These are phyloP conservation scores for Candida jianshihensis DNA, from an alignment of 805 yeast species.

Conservation along the genomic window DNA sequence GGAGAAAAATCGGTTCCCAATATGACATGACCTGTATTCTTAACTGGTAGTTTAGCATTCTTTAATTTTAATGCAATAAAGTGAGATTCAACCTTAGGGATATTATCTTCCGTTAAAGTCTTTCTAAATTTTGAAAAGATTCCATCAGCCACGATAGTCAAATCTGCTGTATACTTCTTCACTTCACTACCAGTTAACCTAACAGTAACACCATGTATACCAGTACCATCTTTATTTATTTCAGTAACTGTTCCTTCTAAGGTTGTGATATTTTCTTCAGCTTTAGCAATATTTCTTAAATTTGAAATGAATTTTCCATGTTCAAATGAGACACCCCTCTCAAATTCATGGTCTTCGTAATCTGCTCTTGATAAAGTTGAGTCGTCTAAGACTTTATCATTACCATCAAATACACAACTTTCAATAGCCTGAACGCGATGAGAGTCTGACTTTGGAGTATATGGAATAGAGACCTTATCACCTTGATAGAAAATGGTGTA, in stretches of 20 bases:
- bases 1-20: constrained; percentile 79
- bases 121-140: constrained; percentile 89
- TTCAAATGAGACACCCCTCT: constrained; percentile 80
- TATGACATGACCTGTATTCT: constrained; percentile 83
- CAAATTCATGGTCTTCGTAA: constrained; percentile 53
- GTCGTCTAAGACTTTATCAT: constrained; percentile 48
- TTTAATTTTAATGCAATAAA: constrained; percentile 78
- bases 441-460: constrained; percentile 56
- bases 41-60: constrained; percentile 69
- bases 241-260: constrained; percentile 79
- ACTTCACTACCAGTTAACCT: constrained; percentile 36
- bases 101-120: constrained; percentile 50
- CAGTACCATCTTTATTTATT: constrained; percentile 46
- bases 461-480: constrained; percentile 52
- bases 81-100: constrained; percentile 70
- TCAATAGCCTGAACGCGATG: constrained; percentile 44
- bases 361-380: constrained; percentile 39
- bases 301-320: constrained; percentile 85
- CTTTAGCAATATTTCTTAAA: constrained; percentile 60
- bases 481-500: constrained; percentile 70
- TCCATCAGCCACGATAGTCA: constrained; percentile 86
- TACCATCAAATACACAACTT: constrained; percentile 48
- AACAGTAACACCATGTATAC: constrained; percentile 72
- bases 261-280: constrained; percentile 68
- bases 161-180: constrained; percentile 45